Conservation (phyloP, 495 filamentous ascomycete species). For the Monascus purpureus region DNA sequence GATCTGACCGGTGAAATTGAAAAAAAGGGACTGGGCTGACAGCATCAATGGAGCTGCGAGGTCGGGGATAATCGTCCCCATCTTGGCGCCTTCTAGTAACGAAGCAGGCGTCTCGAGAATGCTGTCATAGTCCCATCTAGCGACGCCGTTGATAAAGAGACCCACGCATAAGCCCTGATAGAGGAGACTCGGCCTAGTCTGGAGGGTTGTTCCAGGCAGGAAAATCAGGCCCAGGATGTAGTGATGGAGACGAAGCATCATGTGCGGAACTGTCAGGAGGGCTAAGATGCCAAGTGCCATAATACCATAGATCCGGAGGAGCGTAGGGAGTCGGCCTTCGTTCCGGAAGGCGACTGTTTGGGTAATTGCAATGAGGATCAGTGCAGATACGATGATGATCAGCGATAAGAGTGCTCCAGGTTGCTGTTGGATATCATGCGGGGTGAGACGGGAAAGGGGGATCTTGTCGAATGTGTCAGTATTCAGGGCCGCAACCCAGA, state of each 20-base stretch:
- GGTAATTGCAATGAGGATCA: conserved; percentile 36
- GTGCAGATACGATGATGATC: conserved; percentile 41
- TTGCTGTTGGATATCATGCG: conserved; percentile 59
- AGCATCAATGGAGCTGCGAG: conserved; percentile 20
- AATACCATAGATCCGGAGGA: conserved; percentile 51
- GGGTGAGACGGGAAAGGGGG: conserved; percentile 61
- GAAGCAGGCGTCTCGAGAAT: conserved; percentile 44
- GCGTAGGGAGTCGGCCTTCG: conserved; percentile 47
- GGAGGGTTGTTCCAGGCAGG: conserved; percentile 41
- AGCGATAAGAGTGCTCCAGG: conserved; percentile 58
- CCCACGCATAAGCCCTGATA: conserved; percentile 51
- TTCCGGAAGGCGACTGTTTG: conserved; percentile 57
- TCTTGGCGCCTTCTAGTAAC: conserved; percentile 33
- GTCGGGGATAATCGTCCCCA: conserved; percentile 32
- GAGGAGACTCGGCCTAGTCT: conserved; percentile 41
- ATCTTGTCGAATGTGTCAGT: conserved; percentile 67
- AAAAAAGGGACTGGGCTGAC: conserved; percentile 27
- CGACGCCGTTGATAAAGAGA: conserved; percentile 51
- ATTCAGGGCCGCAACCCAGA: conserved; percentile 65
- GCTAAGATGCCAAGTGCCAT: conserved; percentile 26
- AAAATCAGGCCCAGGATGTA: conserved; percentile 49
- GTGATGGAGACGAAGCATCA: conserved; percentile 52
- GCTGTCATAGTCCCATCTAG: conserved; percentile 49
- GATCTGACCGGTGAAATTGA: conserved; percentile 27
- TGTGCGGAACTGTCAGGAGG: conserved; percentile 38